Base-by-base conservation (phyloP, 768 basidiomycete species). In the Hygrophorus russula region DNA sequence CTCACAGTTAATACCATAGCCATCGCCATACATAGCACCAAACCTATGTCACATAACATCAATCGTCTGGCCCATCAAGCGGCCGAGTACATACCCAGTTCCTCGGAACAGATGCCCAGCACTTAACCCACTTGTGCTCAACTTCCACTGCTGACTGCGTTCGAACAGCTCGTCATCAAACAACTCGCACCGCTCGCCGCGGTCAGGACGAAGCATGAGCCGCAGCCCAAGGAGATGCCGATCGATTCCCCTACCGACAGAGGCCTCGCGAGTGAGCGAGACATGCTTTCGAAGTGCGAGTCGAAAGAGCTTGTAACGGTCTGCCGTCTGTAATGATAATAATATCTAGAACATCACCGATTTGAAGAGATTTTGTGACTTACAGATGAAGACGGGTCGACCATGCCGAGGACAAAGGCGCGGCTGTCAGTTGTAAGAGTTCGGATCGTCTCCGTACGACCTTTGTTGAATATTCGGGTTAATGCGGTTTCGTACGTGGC, bases 1-100 rank as follows among this genome's bases (percentile, higher is more conserved):
- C 84, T 53, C 56, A 91, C 91, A 97, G 57, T 89, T 94, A 52
- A 96, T 83, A 1, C 93, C 92, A 66, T 93, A 94, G 7, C 93
- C 93, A 64, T 93, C 82, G 32, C 75, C 69, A 62, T 80, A 91
- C 8, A 68, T 62, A 2, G 90, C 65, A 3, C 93, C 92, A 59
- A 96, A 96, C 3, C 78, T 80, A 46, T 18, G n/a, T 2, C 10
- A 44, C n/a, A 36, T 33, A 7, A 19, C 39, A n/a, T 12, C 31
- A 27, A 43, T 31, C 9, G 9, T 24, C 17, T 30, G n/a, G 1
- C 32, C n/a, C 15, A 51, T 27, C 51, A 43, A 40, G 35, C 20
- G 36, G 18, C 5, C 42, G 3, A 27, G 14, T 14, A 59, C 74
- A 47, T 49, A 79, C 73, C 92, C 92, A 6, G 92, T 96, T 1